phyloP scores from a whole-genome alignment of 208 protist genomes.

The Trypanosoma theileri region DNA sequence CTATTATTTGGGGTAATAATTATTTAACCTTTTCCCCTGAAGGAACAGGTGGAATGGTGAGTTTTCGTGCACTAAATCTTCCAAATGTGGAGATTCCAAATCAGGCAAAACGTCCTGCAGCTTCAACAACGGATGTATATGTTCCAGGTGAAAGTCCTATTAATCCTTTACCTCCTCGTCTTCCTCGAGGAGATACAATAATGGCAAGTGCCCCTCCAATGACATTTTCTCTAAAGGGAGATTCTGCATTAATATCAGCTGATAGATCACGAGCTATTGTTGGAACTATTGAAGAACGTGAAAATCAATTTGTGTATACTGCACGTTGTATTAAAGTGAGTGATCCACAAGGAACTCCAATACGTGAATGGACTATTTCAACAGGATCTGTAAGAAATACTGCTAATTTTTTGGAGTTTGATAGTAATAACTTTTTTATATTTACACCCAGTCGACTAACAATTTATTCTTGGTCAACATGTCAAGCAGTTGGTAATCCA shows the following conservation, averaged over 20 bases:
- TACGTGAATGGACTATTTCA: slow-evolving; percentile 11
- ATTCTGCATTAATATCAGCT: slow-evolving; percentile 17
- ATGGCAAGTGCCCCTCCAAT: slow-evolving; percentile 23
- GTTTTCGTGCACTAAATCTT: slow-evolving; percentile 23
- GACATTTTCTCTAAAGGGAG: slow-evolving; percentile 12
- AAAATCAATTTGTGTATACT: neutral
- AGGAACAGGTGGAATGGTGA: neutral
- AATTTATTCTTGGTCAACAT: slow-evolving; percentile 24
- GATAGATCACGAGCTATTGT: slow-evolving; percentile 4
- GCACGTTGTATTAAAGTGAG: slow-evolving; percentile 12
- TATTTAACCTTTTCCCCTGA: slow-evolving; percentile 16
- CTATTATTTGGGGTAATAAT: slow-evolving; percentile 24
- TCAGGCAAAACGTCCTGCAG: neutral
- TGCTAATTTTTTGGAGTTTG: slow-evolving; percentile 13
- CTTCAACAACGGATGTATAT: slow-evolving; percentile 13
- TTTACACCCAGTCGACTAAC: neutral
- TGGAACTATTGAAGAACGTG: neutral
- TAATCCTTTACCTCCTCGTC: slow-evolving; percentile 5
- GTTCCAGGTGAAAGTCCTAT: slow-evolving; percentile 23
- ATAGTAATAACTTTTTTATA: slow-evolving; percentile 17
- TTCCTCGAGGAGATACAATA: slow-evolving; percentile 23
- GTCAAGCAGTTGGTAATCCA: slow-evolving; percentile 2
- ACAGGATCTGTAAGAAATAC: neutral
- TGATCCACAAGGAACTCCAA: slow-evolving; percentile 3
- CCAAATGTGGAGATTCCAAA: slow-evolving; percentile 4